Conservation (phyloP, 192 early-diverging fungal genomes). For the Coemansia guatemalensis region DNA sequence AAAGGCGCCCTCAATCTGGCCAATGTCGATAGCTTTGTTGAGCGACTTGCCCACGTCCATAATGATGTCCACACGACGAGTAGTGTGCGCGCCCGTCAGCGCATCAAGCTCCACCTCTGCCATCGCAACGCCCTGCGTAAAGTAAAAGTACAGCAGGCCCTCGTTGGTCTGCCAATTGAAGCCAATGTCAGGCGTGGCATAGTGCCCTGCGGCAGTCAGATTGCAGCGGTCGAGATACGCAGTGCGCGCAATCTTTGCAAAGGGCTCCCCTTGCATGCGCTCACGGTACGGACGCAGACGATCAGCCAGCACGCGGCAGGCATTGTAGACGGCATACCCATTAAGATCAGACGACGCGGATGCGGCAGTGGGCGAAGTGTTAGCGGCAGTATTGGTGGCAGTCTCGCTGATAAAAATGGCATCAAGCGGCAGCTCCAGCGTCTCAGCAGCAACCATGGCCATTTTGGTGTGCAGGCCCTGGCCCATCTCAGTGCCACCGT, state of each 20-base stretch:
- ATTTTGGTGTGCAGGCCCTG: conserved; percentile 91
- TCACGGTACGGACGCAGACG: conserved; percentile 73
- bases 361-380: conserved; percentile 79
- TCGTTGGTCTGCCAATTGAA: conserved; percentile 71
- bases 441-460: conserved; percentile 81
- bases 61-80: conserved; percentile 69
- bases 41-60: conserved; percentile 87
- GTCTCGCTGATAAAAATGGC: conserved; percentile 72
- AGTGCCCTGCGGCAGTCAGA: conserved; percentile 82
- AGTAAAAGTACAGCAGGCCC: conserved; percentile 77
- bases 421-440: conserved; percentile 67
- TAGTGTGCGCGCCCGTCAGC: conserved; percentile 77
- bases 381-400: conserved; percentile 73
- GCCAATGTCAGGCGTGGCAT: conserved; percentile 76
- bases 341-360: conserved; percentile 80
- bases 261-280: conserved; percentile 50
- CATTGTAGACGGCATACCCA: conserved; percentile 76
- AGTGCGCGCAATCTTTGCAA: conserved; percentile 56
- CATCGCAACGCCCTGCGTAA: conserved; percentile 77
- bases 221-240: conserved; percentile 81
- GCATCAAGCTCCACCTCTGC: conserved; percentile 86
- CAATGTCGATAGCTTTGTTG: conserved; percentile 86
- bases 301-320: conserved; percentile 70
- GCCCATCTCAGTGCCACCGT: conserved; percentile 91
- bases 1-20: conserved; percentile 90